Base-by-base conservation (phyloP, 306 rosid species). In the Prunus dulcis region DNA sequence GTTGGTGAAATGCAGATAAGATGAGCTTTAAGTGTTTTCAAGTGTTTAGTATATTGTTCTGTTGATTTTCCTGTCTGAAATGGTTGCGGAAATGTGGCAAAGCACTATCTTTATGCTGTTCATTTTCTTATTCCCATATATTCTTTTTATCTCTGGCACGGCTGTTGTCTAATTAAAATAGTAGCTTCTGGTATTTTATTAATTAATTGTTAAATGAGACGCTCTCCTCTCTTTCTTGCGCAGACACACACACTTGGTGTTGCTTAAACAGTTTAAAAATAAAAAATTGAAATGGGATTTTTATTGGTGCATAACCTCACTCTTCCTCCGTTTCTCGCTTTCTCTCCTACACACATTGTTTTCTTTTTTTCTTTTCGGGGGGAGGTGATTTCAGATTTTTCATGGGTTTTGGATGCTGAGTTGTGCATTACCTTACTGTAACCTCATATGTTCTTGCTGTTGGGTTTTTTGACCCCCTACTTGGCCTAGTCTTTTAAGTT, bases 1-100 rank as follows among this genome's bases (percentile, higher is more conserved):
- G 78, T 80, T 83, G 69, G 69, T 78, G 89, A 90, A 89, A 79
- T 83, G 85, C 88, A 71, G 83, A 85, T 80, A 85, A 81, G 83
- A 65, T 65, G 82, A 50, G 56, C 80, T 73, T 81, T 75, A 71
- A 71, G 76, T 80, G 81, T 83, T 78, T 67, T 15, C 46, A 9
- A 45, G 76, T 83, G 69, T 41, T 57, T 64, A 20, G 49, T 53
- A 82, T 79, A 43, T 49, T 52, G 50, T 17, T 67, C 12, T 50
- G 78, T 67, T 76, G 72, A 76, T 82, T 73, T 74, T 87, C 68
- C 82, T 82, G 84, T 82, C 89, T 83, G 75, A 57, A 71, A 57
- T 82, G 27, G 82, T 82, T 64, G 70, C 76, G 62, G 86, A 86
- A 81, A 70, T 82, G 86, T 87, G 87, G 79, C 79, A 30, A 71